A percentile compares a stretch with the other conserved stretches of the same genome.
phyloP scores from a whole-genome alignment of 345 rosid species.

The Eucalyptus tenuipes region DNA sequence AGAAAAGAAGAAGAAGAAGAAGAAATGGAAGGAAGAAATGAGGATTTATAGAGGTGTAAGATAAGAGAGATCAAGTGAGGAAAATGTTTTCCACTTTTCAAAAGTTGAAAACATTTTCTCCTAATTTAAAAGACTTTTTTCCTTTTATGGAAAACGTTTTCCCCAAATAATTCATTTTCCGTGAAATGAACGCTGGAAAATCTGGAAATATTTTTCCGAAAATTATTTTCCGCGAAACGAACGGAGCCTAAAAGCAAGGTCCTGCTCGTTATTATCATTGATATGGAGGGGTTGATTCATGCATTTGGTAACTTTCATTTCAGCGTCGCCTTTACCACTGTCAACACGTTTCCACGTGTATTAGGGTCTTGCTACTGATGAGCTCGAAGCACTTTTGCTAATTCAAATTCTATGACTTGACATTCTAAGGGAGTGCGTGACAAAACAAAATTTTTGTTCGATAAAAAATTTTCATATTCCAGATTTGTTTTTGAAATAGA shows the following conservation, averaged over 20 bases:
- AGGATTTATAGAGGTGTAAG: no score
- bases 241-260: background rate
- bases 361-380: fast-evolving
- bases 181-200: no score
- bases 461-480: fast-evolving
- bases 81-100: no score
- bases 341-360: background rate
- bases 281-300: background rate
- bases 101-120: no score
- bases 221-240: no score
- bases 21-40: no score
- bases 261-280: background rate
- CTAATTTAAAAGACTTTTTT: no score
- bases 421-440: fast-evolving
- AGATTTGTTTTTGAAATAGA: fast-evolving
- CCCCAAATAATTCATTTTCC: no score
- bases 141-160: no score
- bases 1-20: no score
- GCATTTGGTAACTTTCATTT: background rate
- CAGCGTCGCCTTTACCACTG: background rate
- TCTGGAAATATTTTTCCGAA: no score
- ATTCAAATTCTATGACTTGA: background rate
- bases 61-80: no score
- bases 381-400: background rate
- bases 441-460: fast-evolving